Percentiles rank a stretch among this genome's conserved stretches.
Evolutionary conservation across 1,284 basidiomycete genomes (phyloP).

Genomic region (Xerocomus amazonicus): DNA sequence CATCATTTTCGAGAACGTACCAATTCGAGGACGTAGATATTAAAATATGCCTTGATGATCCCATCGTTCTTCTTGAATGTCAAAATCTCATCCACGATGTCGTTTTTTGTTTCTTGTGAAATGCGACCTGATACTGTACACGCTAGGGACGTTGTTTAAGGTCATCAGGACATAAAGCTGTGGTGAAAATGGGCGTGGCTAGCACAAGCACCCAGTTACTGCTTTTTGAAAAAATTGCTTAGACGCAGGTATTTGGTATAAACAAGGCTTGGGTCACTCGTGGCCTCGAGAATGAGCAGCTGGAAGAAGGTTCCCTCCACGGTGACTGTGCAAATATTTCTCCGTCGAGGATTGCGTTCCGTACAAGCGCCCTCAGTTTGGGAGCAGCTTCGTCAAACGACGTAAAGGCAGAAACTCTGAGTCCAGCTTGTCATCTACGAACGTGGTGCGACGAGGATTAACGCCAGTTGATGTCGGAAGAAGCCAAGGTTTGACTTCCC

Average conservation of each 20-base stretch:
- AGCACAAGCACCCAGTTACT: neutral
- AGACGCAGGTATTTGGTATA: conserved; percentile 19
- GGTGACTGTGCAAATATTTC: conserved; percentile 11
- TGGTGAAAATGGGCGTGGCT: conserved; percentile 7
- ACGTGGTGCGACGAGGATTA: conserved; percentile 20
- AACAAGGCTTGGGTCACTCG: conserved; percentile 15
- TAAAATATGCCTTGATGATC: conserved; percentile 21
- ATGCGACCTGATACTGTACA: conserved; percentile 16
- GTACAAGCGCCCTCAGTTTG: conserved; percentile 18
- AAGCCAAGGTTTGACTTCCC: conserved; percentile 26
- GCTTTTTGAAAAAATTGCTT: conserved; percentile 11
- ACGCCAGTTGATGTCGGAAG: conserved; percentile 18
- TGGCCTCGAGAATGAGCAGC: conserved; percentile 23
- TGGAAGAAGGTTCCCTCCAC: conserved; percentile 25
- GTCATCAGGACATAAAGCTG: conserved; percentile 14
- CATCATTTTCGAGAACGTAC: conserved; percentile 4
- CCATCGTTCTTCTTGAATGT: conserved; percentile 17
- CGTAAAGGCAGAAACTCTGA: conserved; percentile 23
- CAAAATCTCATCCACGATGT: conserved; percentile 24
- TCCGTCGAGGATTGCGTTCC: conserved; percentile 19
- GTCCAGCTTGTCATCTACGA: conserved; percentile 22
- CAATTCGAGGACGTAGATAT: conserved; percentile 19
- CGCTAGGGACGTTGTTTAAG: conserved; percentile 21
- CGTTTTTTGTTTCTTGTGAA: conserved; percentile 14
- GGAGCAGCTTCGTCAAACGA: conserved; percentile 16